Base-by-base conservation (phyloP, 169 alveolate species). In the Plasmodium ovale region DNA sequence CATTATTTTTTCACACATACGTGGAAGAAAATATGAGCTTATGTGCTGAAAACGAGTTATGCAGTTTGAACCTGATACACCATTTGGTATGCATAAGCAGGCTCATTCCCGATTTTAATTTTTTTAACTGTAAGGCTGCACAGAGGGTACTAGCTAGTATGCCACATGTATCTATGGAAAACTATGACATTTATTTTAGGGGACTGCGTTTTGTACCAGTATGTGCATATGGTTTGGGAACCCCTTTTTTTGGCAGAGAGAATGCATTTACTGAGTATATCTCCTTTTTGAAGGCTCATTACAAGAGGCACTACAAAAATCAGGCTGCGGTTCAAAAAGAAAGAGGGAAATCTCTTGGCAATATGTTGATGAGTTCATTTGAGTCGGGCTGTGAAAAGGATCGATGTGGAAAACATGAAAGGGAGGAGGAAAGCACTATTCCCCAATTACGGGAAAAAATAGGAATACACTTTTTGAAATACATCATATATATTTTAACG, bases 401-500 rank as follows among this genome's bases (percentile, higher is more conserved):
- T n/a, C n/a, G n/a, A 25, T 29, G 3, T 9, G 37, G 56, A 82
- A 9, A 82, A 53, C 2, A 10, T 33, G 5, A 67, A 1, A 0
- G 23, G 47, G 5, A 65, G n/a, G 14, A 82, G 23, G 14, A 7
- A 10, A 1, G 58, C 33, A 67, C 3, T 10, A 67, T 39, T 12
- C n/a, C 16, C 1, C n/a, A 53, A 70, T 12, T 2, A 54, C 27
- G 5, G 47, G 6, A 82, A 67, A 74, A 74, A 31, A 19, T 42
- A 29, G 90, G 90, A 0, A 0, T 82, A 65, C 54, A 68, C 16
- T 64, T 82, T 68, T 35, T 82, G 21, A 65, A 35, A 31, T 82
- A 31, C 31, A 33, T 58, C 7, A 27, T 31, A n/a, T 5, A 25
- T 1, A 33, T 71, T 29, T 5, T 71, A 10, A 25, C 9, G 6